Evolutionary conservation across 1,139 yeast species (phyloP).

Genomic region (Taiozyma sp.): DNA sequence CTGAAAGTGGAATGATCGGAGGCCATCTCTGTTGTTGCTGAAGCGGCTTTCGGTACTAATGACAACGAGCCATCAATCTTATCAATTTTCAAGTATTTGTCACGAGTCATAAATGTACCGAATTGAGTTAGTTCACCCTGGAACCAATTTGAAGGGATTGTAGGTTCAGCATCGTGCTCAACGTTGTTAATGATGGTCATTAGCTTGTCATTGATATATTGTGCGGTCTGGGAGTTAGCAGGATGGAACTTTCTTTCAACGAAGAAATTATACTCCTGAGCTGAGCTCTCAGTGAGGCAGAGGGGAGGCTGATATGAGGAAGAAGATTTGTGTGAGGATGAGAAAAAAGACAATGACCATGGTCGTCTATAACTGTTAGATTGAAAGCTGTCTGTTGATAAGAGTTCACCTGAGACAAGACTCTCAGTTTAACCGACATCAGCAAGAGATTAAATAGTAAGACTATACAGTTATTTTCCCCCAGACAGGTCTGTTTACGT

Average conservation of each 20-base stretch:
- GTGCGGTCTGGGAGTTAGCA: not conserved
- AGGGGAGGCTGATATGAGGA: not conserved
- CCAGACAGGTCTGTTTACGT: not conserved
- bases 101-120: constrained; percentile 6
- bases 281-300: not conserved
- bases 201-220: not conserved
- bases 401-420: not conserved
- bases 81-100: constrained; percentile 1
- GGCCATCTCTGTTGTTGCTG: not conserved
- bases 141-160: constrained; percentile 3
- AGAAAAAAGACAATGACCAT: not conserved
- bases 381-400: not conserved
- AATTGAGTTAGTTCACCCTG: not conserved
- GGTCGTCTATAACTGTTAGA: not conserved
- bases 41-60: not conserved
- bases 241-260: not conserved
- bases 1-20: constrained; percentile 9
- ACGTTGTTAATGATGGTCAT: not conserved
- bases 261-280: not conserved
- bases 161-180: not conserved
- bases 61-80: constrained; percentile 1
- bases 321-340: not conserved
- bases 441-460: not conserved
- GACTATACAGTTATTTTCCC: not conserved
- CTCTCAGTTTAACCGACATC: not conserved